A percentile compares a stretch with the other conserved stretches of the same genome.
These are phyloP conservation scores for Ophiocordyceps camponoti-floridani DNA, from an alignment of 2,329 filamentous ascomycete genomes.

Conservation along the genomic window DNA sequence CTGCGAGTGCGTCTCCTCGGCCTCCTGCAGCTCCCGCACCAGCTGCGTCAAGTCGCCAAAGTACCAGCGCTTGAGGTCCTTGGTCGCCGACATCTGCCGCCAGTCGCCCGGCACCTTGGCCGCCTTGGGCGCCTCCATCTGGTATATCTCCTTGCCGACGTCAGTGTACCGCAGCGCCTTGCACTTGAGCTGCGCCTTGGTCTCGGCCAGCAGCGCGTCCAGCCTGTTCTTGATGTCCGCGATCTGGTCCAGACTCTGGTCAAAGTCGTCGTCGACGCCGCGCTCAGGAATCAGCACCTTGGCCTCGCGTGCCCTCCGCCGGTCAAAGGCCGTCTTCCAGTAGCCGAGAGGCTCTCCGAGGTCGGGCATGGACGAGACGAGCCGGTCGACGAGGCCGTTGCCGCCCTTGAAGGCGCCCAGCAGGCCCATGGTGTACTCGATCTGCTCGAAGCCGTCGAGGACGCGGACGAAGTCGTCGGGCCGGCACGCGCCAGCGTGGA, in stretches of 20 bases:
- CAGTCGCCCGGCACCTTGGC: slow-evolving; percentile 76
- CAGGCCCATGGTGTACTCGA: slow-evolving; percentile 67
- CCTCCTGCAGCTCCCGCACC: slow-evolving; percentile 76
- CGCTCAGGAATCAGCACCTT: slow-evolving; percentile 71
- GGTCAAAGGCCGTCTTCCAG: slow-evolving; percentile 88
- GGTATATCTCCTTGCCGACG: slow-evolving; percentile 92
- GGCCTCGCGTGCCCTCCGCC: slow-evolving; percentile 56
- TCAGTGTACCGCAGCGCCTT: slow-evolving; percentile 60
- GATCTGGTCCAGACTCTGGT: slow-evolving; percentile 62
- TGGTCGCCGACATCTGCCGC: slow-evolving; percentile 93
- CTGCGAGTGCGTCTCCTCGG: slow-evolving; percentile 84
- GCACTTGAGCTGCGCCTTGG: slow-evolving; percentile 57
- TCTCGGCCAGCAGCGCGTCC: slow-evolving; percentile 49
- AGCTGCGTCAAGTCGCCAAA: slow-evolving; percentile 66
- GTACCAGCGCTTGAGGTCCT: slow-evolving; percentile 84
- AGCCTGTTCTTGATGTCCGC: slow-evolving; percentile 59
- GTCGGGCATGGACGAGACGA: slow-evolving; percentile 75
- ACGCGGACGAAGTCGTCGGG: slow-evolving; percentile 73
- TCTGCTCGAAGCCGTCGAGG: slow-evolving; percentile 68
- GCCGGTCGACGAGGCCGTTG: slow-evolving; percentile 66
- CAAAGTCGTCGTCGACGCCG: slow-evolving; percentile 84
- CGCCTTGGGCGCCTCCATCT: slow-evolving; percentile 75
- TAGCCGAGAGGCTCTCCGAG: slow-evolving; percentile 55
- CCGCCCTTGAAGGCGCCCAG: slow-evolving; percentile 63
- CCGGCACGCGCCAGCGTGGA: slow-evolving; percentile 94